Conservation (phyloP, 2,329 filamentous ascomycete genomes). For the Teratosphaeriaceae sp. region DNA sequence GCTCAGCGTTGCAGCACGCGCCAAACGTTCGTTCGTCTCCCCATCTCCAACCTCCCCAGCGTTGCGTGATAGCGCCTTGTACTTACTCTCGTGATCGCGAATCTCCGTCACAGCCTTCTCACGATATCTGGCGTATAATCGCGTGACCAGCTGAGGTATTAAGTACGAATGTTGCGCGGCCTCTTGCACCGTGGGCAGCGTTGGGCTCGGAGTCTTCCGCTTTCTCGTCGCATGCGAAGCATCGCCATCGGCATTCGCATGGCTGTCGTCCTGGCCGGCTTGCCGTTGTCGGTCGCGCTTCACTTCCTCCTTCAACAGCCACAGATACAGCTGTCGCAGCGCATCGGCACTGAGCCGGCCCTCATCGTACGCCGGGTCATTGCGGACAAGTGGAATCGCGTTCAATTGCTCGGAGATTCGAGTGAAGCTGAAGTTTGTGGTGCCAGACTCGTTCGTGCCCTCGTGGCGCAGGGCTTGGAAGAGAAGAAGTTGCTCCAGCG, state of each 20-base stretch:
- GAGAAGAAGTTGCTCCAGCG: conserved; percentile 78
- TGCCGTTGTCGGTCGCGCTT: conserved; percentile 33
- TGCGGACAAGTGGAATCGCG: conserved; percentile 65
- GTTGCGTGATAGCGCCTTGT: conserved; percentile 56
- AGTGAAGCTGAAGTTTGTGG: conserved; percentile 55
- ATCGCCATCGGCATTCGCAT: conserved; percentile 34
- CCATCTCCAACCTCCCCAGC: conserved; percentile 61
- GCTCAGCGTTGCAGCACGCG: conserved; percentile 10
- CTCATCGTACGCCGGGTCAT: conserved; percentile 65
- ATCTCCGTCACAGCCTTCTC: conserved; percentile 64
- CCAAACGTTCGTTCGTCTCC: conserved; percentile 43
- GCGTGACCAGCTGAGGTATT: conserved; percentile 63
- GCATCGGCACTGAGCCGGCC: conserved; percentile 69
- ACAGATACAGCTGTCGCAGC: conserved; percentile 70
- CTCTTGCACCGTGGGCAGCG: conserved; percentile 59
- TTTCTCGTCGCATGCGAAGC: conserved; percentile 56
- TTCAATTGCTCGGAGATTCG: conserved; percentile 68
- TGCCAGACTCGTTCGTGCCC: conserved; percentile 57
- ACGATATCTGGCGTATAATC: conserved; percentile 69
- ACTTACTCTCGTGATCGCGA: conserved; percentile 63
- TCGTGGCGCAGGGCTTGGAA: conserved; percentile 70
- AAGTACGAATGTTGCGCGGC: conserved; percentile 59
- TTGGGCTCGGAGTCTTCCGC: conserved; percentile 64
- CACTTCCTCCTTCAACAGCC: conserved; percentile 68
- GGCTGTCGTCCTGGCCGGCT: conserved; percentile 17